These are phyloP conservation scores for Sporothrix luriei DNA, from an alignment of 2,329 filamentous ascomycete species.

Conservation along the genomic window DNA sequence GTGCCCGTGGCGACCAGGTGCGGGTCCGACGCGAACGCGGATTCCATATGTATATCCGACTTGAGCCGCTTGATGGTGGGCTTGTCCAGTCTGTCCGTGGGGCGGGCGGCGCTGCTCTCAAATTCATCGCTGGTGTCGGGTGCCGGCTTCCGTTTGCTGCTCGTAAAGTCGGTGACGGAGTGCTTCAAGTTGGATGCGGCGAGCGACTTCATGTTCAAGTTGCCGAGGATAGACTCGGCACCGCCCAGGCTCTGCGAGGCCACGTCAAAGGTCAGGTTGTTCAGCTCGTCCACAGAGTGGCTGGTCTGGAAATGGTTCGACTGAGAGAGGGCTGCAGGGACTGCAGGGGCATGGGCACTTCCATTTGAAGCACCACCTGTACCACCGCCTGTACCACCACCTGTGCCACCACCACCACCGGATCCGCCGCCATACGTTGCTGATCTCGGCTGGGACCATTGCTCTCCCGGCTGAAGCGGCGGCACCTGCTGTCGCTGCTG, in stretches of 20 bases:
- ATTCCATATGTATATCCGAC: slow-evolving; percentile 51
- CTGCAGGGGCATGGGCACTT: slow-evolving; percentile 35
- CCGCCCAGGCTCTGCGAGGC: slow-evolving; percentile 60
- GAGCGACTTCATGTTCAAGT: slow-evolving; percentile 50
- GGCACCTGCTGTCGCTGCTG: slow-evolving; percentile 20
- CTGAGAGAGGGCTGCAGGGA: slow-evolving; percentile 38
- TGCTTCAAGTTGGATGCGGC: slow-evolving; percentile 38
- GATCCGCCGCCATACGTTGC: slow-evolving; percentile 1
- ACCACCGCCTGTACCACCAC: background rate
- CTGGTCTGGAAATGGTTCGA: slow-evolving; percentile 36
- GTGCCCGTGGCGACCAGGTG: background rate
- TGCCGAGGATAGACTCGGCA: slow-evolving; percentile 50
- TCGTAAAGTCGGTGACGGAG: slow-evolving; percentile 44
- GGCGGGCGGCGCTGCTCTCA: slow-evolving; percentile 40
- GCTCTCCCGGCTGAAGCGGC: slow-evolving; percentile 18
- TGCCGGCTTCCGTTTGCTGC: slow-evolving; percentile 60
- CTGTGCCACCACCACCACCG: background rate
- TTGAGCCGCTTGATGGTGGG: slow-evolving; percentile 60
- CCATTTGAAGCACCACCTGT: slow-evolving; percentile 18
- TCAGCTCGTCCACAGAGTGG: slow-evolving; percentile 54
- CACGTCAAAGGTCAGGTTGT: slow-evolving; percentile 56
- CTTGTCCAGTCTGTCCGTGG: slow-evolving; percentile 46
- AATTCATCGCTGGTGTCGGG: slow-evolving; percentile 57
- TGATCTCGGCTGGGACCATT: slow-evolving; percentile 36
- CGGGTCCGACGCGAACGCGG: slow-evolving; percentile 33